Conservation (phyloP, 441 rosid genomes). For the Pelargonium cotyledonis region DNA sequence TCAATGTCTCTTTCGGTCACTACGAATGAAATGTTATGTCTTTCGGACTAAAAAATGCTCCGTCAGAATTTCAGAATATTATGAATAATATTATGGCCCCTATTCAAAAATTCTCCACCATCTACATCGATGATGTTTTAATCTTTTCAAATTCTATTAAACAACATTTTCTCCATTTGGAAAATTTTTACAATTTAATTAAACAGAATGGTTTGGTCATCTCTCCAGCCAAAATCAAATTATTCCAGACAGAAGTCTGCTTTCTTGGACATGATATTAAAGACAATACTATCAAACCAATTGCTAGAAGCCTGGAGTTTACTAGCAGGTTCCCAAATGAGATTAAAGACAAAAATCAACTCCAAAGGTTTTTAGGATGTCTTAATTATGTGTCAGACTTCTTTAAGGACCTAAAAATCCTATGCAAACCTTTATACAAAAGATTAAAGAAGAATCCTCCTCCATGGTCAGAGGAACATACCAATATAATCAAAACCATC, state of each 20-base stretch:
- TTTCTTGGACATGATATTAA: not conserved
- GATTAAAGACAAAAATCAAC: slow-evolving; percentile 3
- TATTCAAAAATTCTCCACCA: not conserved
- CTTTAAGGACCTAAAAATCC: not conserved
- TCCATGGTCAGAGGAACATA: not conserved
- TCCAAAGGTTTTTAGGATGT: not conserved
- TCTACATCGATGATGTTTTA: not conserved
- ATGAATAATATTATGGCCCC: not conserved
- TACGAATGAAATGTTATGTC: slow-evolving; percentile 13
- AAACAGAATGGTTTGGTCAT: not conserved
- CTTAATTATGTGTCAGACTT: not conserved
- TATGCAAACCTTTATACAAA: slow-evolving; percentile 9
- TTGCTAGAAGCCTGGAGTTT: not conserved
- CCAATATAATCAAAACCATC: not conserved
- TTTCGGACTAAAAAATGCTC: slow-evolving; percentile 6
- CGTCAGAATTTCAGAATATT: slow-evolving; percentile 8
- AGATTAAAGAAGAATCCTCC: not conserved
- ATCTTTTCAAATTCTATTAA: not conserved
- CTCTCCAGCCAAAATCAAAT: not conserved
- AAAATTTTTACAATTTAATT: not conserved
- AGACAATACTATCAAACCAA: not conserved
- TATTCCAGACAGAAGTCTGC: not conserved
- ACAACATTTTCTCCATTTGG: not conserved
- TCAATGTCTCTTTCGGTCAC: not conserved
- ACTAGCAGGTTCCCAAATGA: not conserved